phyloP scores from a whole-genome alignment of 768 basidiomycete species.

The Leucocoprinus leucothites region DNA sequence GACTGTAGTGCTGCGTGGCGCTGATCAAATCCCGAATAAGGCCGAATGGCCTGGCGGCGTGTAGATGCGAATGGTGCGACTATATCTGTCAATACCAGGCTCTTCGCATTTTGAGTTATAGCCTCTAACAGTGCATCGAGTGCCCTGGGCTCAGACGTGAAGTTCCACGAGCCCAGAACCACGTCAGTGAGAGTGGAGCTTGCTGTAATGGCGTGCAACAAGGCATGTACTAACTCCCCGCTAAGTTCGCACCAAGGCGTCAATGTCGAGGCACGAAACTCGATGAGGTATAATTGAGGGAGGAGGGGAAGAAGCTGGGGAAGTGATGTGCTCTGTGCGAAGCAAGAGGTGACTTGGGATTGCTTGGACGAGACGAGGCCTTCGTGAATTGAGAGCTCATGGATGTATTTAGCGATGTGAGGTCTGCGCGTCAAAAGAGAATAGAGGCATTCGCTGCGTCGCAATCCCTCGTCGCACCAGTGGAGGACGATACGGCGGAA shows the following conservation, averaged over 20 bases:
- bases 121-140: slow-evolving; percentile 2
- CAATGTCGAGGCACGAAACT: slow-evolving; percentile 9
- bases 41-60: background rate
- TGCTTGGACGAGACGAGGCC: slow-evolving; percentile 3
- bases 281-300: slow-evolving; percentile 5
- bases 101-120: background rate
- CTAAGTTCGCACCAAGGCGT: slow-evolving; percentile 12
- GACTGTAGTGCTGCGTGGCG: background rate
- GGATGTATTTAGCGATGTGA: slow-evolving; percentile 5
- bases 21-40: too few species aligned
- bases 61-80: slow-evolving; percentile 1
- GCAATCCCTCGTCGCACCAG: slow-evolving; percentile 9
- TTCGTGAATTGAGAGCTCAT: slow-evolving; percentile 10
- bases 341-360: slow-evolving; percentile 8
- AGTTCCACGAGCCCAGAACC: slow-evolving; percentile 11
- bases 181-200: slow-evolving; percentile 1
- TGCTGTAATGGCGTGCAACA: background rate
- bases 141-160: slow-evolving; percentile 7
- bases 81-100: slow-evolving; percentile 8
- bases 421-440: slow-evolving; percentile 2
- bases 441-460: slow-evolving; percentile 3
- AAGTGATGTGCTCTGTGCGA: slow-evolving; percentile 1
- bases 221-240: slow-evolving; percentile 5
- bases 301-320: slow-evolving; percentile 9
- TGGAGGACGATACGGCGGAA: slow-evolving; percentile 11